Evolutionary conservation across 1,284 basidiomycete species (phyloP), one percentile per base, ranked within the genome.

Genomic region (Malassezia nana): DNA sequence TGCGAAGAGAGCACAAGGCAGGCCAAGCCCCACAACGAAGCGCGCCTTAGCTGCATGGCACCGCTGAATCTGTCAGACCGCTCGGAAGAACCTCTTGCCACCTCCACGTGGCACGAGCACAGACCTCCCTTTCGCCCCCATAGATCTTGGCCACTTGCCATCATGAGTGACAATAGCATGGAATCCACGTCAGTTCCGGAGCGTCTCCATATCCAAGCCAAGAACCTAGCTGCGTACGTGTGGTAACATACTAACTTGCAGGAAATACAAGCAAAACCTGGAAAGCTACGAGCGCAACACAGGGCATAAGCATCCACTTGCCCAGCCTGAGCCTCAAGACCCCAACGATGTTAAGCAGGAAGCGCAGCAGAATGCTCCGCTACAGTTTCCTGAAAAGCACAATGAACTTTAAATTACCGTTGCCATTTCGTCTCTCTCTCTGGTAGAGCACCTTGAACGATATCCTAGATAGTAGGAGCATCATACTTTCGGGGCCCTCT

Each of bases 261-360:
- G 53, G 3, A 55, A 55, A 40, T 56, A 56, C 28, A 8, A 29
- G 29, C 48, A 46, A 13, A 51, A 46, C 25, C 16, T 56, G 24
- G 49, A 50, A 28, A 56, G 51, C 43, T 56, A 46, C 33, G 39
- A 56, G 22, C 48, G 49, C 7, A 56, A 56, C 44, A 56, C 54
- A 3, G 54, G 54, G 28, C 48, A 56, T 5, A 31, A 35, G 30
- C 31, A 56, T 22, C 50, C 47, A 2, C 28, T 56, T 4, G 38
- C 42, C 6, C 24, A 35, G 8, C 4, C 2, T 78, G 78, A 81
- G 26, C 86, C 89, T 5, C 72, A 78, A 18, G 87, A 91, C 18
- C 24, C 38, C 12, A 5, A 31, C 20, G 13, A 15, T 15, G 24
- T 16, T 13, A 16, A 49, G n/a, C 15, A 55, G 20, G 22, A 55